phyloP scores from a whole-genome alignment of 2,329 filamentous ascomycete genomes.

The Aspergillus pseudoviridinutans region DNA sequence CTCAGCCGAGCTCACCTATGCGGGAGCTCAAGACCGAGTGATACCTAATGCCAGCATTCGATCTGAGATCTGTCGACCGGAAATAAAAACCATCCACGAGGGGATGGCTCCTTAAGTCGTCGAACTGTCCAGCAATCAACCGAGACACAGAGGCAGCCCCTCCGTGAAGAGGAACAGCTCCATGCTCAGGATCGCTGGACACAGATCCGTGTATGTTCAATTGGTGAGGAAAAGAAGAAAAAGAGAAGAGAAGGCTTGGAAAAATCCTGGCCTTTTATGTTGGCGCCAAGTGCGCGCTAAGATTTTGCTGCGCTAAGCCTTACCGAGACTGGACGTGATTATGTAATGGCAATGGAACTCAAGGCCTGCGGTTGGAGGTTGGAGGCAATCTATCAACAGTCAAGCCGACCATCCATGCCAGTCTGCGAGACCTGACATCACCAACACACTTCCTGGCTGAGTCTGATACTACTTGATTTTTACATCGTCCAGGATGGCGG shows the following conservation, averaged over 20 bases:
- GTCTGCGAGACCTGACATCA: background rate
- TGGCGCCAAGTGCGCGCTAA: conserved; percentile 25
- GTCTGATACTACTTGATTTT: background rate
- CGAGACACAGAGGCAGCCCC: conserved; percentile 55
- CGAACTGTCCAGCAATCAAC: conserved; percentile 85
- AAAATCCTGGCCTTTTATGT: conserved; percentile 24
- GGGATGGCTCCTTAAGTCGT: conserved; percentile 77
- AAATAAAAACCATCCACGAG: conserved; percentile 70
- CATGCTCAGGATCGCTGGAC: conserved; percentile 69
- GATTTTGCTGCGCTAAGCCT: conserved; percentile 17
- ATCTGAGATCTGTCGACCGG: conserved; percentile 96
- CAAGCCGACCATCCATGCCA: background rate
- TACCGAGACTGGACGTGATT: conserved; percentile 13
- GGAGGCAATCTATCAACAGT: background rate
- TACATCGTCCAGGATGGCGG: conserved; percentile 38
- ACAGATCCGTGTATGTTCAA: conserved; percentile 69
- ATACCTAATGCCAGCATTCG: conserved; percentile 54
- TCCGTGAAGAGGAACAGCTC: conserved; percentile 19
- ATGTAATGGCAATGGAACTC: conserved; percentile 10
- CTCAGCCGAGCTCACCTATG: conserved; percentile 63
- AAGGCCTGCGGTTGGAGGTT: background rate
- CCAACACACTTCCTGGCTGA: background rate
- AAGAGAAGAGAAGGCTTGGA: conserved; percentile 34
- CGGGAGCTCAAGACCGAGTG: conserved; percentile 62
- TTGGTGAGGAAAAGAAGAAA: conserved; percentile 35